Evolutionary conservation across 2,329 filamentous ascomycete species (phyloP), one percentile per base, ranked within the genome.

Genomic region (Ascochyta pisi): DNA sequence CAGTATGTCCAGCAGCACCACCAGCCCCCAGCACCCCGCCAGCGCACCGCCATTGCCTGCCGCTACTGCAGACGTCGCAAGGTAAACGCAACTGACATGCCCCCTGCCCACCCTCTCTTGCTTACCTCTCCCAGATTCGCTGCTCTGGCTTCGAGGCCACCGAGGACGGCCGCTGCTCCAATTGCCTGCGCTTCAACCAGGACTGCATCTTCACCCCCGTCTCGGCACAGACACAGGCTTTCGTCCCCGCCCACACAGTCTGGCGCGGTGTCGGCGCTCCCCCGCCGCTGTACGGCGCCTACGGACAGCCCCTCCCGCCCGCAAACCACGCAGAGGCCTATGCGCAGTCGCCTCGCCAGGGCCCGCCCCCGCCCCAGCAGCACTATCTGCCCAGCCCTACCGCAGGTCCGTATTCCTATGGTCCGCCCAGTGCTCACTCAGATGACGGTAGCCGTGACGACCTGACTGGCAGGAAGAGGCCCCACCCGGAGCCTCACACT

Each of bases 181-280:
- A 91, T 73, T 91, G 88, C 71, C 81, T 87, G 61, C 82, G 88
- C 43, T 91, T 91, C 77, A 88, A 88, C 62, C 88, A 91, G 75
- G 87, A 90, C 71, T 91, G 89, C 76, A 86, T 91, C 75, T 91
- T 91, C 75, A 90, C 88, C 1, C 88, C 89, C 2, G 88, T 91
- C 23, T 90, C 87, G 3, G 88, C 87, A 10, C 88, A 90, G 76
- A 86, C 87, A 8, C 88, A 90, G 73, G 88, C 89, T 10, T 91
- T 91, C 68, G 88, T 91, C 31, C 88, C 88, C 7, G 88, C 87
- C 9, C 86, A 90, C 70, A 86, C 88, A 6, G 85, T 87, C 54
- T 89, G 77, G 75, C 78, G 79, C 46, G 72, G 74, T 40, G 72
- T 72, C 34, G 79, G 79, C 33, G 66, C 70, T 38, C 78, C 79